Evolutionary conservation across 129 eudicot species (phyloP), one percentile per base, ranked within the genome.

Genomic region (Calendula officinalis): DNA sequence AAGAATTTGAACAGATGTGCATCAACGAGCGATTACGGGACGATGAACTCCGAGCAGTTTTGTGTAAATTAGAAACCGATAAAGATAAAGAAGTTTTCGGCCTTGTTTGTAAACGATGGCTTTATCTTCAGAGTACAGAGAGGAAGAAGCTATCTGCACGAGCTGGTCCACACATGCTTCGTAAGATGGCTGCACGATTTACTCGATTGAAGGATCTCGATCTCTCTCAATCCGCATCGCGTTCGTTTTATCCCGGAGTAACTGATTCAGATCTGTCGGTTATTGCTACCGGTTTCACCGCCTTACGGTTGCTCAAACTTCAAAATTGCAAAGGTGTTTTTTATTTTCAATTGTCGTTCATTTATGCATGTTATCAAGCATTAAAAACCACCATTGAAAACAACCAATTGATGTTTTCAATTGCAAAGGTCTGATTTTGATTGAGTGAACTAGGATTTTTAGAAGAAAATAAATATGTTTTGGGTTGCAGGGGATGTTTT

Each of bases 141-240:
- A 56, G 94, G 75, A 82, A 66, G 81, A 82, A 77, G 79, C 94
- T 91, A 34, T 84, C 83, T 46, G 95, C 81, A 8, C 98, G 98
- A 9, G 96, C 98, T 22, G 98, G 98, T 17, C 96, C 90, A 7
- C 94, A 84, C 70, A 87, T 91, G 96, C 96, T 91, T 60, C 75
- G 77, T 0, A 84, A 77, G 43, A 68, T 91, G 77, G 88, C 96
- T 33, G 90, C 90, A 17, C 83, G 98, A 1, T 91, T 91, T 81
- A 75, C 86, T 33, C 78, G 78, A n/a, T 64, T 91, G 30, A 68
- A 42, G 6, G 88, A 87, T 54, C 95, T 91, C 41, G 96, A 91
- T 70, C 80, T 87, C 5, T 78, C 94, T 5, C 94, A 91, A 74
- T 91, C 94, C 1, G 72, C 70, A 0, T 78, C 84, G 0, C 74